A percentile compares a stretch with the other conserved stretches of the same genome.
Conservation (phyloP, 1,284 basidiomycete species). For the Inonotus obliquus region DNA sequence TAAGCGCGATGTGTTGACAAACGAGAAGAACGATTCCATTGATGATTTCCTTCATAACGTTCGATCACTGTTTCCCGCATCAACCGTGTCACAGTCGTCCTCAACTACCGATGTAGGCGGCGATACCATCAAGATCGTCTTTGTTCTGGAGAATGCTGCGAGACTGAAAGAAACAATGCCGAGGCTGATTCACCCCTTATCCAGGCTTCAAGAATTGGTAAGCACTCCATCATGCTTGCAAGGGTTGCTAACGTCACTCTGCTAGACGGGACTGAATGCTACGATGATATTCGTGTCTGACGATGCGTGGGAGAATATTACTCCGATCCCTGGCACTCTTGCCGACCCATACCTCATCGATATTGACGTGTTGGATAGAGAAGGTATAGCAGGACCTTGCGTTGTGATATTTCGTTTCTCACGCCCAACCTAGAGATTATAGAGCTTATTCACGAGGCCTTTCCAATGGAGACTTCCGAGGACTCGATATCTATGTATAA, state of each 20-base stretch:
- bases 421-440: constrained; percentile 21
- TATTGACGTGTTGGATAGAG: constrained; percentile 50
- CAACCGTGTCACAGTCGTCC: background rate
- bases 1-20: constrained; percentile 48
- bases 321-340: constrained; percentile 64
- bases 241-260: background rate
- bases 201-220: constrained; percentile 73
- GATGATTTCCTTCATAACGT: constrained; percentile 69
- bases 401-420: background rate
- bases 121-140: constrained; percentile 39
- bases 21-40: constrained; percentile 52
- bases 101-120: constrained; percentile 17
- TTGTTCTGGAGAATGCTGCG: constrained; percentile 69
- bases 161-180: constrained; percentile 58
- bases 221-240: constrained; percentile 27
- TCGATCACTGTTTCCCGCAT: constrained; percentile 25
- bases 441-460: constrained; percentile 38
- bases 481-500: constrained; percentile 39
- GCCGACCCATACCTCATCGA: constrained; percentile 77
- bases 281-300: constrained; percentile 66
- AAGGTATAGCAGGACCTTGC: constrained; percentile 41
- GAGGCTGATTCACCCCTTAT: constrained; percentile 63
- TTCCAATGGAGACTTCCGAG: constrained; percentile 26
- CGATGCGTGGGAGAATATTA: constrained; percentile 70
- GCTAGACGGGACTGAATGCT: constrained; percentile 39